phyloP scores from a whole-genome alignment of 108 stramenopile genomes.

The Skeletonema grethae region DNA sequence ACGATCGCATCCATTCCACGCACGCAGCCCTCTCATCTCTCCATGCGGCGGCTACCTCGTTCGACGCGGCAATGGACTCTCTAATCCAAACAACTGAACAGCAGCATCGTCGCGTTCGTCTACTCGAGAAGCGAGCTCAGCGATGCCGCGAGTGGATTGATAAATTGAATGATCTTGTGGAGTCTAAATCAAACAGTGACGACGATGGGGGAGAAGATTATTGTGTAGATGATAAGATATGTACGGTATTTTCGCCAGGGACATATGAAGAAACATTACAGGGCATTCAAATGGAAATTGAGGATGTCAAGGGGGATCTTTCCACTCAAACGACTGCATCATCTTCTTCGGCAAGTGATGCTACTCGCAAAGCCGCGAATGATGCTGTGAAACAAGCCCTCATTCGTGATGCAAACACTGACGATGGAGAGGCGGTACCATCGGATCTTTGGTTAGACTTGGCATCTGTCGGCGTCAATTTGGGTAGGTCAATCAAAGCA shows the following conservation, averaged over 20 bases:
- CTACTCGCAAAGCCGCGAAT: conserved; percentile 37
- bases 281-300: conserved; percentile 27
- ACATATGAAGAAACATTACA: conserved; percentile 33
- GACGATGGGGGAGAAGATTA: neutral
- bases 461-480: conserved; percentile 25
- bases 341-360: conserved; percentile 9
- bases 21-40: conserved; percentile 41
- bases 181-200: conserved; percentile 2
- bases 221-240: conserved; percentile 18
- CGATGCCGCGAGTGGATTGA: conserved; percentile 20
- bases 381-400: conserved; percentile 30
- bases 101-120: conserved; percentile 21
- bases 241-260: conserved; percentile 25
- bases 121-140: conserved; percentile 14
- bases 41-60: conserved; percentile 32
- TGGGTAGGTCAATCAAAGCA: conserved; percentile 23
- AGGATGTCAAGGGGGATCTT: conserved; percentile 4
- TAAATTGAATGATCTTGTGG: conserved; percentile 30
- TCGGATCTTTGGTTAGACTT: conserved; percentile 50
- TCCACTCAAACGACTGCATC: conserved; percentile 5
- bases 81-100: conserved; percentile 2
- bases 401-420: conserved; percentile 23
- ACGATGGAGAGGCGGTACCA: conserved; percentile 47
- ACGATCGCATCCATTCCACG: conserved; percentile 39
- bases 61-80: conserved; percentile 47